Conservation (phyloP, 2,329 filamentous ascomycete genomes). For the Monascus ruber region DNA sequence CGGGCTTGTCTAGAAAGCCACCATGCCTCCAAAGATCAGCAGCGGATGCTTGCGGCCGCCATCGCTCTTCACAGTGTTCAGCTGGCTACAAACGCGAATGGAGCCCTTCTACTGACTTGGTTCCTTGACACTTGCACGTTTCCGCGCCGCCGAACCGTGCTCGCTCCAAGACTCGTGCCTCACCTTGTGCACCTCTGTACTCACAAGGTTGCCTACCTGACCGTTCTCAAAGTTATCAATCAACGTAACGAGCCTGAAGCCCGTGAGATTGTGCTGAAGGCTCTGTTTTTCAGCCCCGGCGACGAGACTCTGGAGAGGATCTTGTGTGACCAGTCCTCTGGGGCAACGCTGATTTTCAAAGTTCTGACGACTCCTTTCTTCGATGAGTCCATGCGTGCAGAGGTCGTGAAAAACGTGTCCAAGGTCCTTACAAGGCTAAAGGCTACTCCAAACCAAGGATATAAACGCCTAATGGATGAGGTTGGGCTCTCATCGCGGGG, state of each 20-base stretch:
- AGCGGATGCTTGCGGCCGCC: conserved; percentile 82
- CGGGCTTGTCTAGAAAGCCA: conserved; percentile 93
- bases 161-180: conserved; percentile 83
- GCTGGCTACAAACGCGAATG: conserved; percentile 90
- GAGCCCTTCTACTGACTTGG: conserved; percentile 88
- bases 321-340: conserved; percentile 78
- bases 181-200: conserved; percentile 93
- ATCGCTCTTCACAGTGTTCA: conserved; percentile 97
- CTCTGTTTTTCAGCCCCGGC: conserved; percentile 81
- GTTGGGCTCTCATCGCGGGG: conserved; percentile 63
- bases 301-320: conserved; percentile 84
- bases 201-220: conserved; percentile 95
- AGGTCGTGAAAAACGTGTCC: conserved; percentile 86
- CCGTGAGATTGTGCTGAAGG: conserved; percentile 76
- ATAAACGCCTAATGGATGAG: conserved; percentile 98
- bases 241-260: conserved; percentile 91
- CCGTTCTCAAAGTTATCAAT: conserved; percentile 95
- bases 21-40: conserved; percentile 87
- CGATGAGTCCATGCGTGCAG: conserved; percentile 75
- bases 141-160: conserved; percentile 76
- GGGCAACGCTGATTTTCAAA: conserved; percentile 95
- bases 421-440: conserved; percentile 81
- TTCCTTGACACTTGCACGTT: conserved; percentile 97
- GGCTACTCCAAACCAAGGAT: conserved; percentile 86
- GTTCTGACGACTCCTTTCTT: conserved; percentile 96